phyloP scores from a whole-genome alignment of 768 basidiomycete genomes.

The Heimioporus sp. region DNA sequence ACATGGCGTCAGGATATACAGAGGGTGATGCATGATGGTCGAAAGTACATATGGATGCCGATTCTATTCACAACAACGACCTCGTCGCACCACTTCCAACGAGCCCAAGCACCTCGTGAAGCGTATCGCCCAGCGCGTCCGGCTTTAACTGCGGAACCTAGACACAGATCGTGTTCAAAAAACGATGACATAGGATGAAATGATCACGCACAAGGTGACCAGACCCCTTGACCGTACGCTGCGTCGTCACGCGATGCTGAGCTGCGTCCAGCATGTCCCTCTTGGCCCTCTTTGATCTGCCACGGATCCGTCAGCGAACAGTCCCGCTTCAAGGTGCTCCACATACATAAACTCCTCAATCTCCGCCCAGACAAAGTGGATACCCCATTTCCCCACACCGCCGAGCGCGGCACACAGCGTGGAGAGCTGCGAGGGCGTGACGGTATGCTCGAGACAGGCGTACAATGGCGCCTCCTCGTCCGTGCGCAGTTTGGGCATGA shows the following conservation, averaged over 20 bases:
- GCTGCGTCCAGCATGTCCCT: constrained; percentile 29
- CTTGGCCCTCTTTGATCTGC: constrained; percentile 26
- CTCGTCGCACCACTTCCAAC: constrained; percentile 3
- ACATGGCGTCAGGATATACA: neutral
- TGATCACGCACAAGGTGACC: constrained; percentile 28
- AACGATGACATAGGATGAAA: neutral
- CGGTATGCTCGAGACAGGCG: constrained; percentile 23
- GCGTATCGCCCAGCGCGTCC: constrained; percentile 22
- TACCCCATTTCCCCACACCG: constrained; percentile 8
- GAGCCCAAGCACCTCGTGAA: constrained; percentile 23
- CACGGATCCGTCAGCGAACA: no score
- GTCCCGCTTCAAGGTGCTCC: neutral
- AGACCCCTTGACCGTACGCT: constrained; percentile 23
- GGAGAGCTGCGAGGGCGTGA: constrained; percentile 23
- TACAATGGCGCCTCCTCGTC: constrained; percentile 31
- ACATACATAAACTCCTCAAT: constrained; percentile 30
- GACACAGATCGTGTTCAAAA: constrained; percentile 1
- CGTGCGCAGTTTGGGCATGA: constrained; percentile 25
- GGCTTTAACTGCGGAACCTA: constrained; percentile 31
- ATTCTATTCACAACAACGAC: constrained; percentile 13
- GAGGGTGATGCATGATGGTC: neutral
- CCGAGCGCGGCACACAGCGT: constrained; percentile 14
- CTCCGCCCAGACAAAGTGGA: constrained; percentile 32
- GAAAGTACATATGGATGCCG: neutral
- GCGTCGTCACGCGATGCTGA: constrained; percentile 15